phyloP scores from a whole-genome alignment of 495 filamentous ascomycete species.

The Jackrogersella minutella region DNA sequence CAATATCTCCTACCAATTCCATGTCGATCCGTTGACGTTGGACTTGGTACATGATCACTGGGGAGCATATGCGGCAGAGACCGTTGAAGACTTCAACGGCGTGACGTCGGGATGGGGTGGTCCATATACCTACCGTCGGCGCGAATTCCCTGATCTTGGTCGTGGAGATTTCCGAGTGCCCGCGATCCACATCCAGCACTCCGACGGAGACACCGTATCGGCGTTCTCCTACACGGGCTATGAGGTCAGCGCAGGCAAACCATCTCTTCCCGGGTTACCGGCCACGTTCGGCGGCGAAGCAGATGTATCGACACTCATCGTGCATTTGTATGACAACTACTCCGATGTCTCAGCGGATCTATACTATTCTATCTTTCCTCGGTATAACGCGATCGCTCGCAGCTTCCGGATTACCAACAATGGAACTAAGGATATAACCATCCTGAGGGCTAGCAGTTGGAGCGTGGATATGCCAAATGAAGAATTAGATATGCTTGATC shows the following conservation, averaged over 20 bases:
- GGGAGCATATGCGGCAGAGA: slow-evolving; percentile 56
- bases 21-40: slow-evolving; percentile 57
- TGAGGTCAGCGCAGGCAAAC: slow-evolving; percentile 55
- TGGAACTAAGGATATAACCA: slow-evolving; percentile 52
- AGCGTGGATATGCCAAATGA: slow-evolving; percentile 62
- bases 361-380: slow-evolving; percentile 63
- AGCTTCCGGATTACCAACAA: slow-evolving; percentile 62
- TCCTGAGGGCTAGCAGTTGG: slow-evolving; percentile 60
- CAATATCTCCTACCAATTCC: slow-evolving; percentile 62
- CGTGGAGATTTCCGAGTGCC: slow-evolving; percentile 63
- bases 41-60: slow-evolving; percentile 63
- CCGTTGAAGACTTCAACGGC: slow-evolving; percentile 41
- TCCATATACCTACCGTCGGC: slow-evolving; percentile 54
- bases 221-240: slow-evolving; percentile 58
- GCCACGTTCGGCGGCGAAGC: slow-evolving; percentile 57
- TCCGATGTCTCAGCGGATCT: slow-evolving; percentile 58
- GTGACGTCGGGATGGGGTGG: slow-evolving; percentile 57
- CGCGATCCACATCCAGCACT: slow-evolving; percentile 60
- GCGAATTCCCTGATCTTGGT: slow-evolving; percentile 64
- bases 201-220: slow-evolving; percentile 59
- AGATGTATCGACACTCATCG: slow-evolving; percentile 61
- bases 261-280: slow-evolving; percentile 55
- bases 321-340: slow-evolving; percentile 60
- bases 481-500: slow-evolving; percentile 62
- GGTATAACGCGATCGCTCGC: slow-evolving; percentile 60